Percentiles rank a stretch among this genome's conserved stretches.
Evolutionary conservation across 495 filamentous ascomycete species (phyloP).

Genomic region (Daldinia vernicosa): DNA sequence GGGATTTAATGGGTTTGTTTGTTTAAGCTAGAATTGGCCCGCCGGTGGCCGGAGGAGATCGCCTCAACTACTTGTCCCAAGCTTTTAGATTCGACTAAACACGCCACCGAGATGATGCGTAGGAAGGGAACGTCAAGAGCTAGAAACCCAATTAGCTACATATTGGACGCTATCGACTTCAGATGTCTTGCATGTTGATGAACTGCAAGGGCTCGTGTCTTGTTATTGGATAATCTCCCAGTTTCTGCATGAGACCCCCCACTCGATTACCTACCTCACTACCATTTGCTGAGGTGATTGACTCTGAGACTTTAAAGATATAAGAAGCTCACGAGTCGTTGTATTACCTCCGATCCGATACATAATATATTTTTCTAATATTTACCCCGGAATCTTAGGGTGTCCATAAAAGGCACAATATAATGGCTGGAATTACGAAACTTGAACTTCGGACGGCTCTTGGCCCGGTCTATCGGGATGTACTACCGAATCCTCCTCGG

Average conservation of each 20-base stretch:
- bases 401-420: conserved; percentile 11
- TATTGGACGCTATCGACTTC: background rate
- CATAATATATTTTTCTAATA: background rate
- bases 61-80: background rate
- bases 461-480: conserved; percentile 53
- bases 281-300: background rate
- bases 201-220: conserved; percentile 9
- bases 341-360: background rate
- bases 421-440: conserved; percentile 45
- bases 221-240: conserved; percentile 17
- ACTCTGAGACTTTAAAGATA: conserved; percentile 7
- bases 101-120: background rate
- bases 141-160: background rate
- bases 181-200: conserved; percentile 1
- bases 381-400: background rate
- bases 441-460: conserved; percentile 53
- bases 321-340: background rate
- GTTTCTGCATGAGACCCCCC: conserved; percentile 16
- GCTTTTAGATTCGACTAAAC: background rate
- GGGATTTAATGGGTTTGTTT: conserved; percentile 14
- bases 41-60: conserved; percentile 43
- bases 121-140: background rate
- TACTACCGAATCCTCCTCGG: conserved; percentile 48
- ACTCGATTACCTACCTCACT: conserved; percentile 24
- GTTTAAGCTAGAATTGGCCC: conserved; percentile 10